phyloP scores from a whole-genome alignment of 1,139 yeast species.

The Magnusiomyces sp. region DNA sequence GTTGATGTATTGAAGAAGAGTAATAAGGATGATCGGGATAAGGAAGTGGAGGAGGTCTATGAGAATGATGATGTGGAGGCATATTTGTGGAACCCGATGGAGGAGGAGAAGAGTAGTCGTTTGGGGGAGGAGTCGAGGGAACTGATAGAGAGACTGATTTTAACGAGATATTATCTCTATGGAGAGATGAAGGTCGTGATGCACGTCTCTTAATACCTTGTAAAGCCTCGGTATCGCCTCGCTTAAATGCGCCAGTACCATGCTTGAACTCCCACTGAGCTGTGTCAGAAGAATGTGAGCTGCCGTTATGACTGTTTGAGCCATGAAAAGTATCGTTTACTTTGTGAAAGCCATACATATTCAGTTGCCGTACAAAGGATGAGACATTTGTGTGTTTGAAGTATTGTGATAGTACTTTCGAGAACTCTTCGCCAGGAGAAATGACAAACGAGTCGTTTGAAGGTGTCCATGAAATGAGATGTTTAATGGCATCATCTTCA shows the following conservation, averaged over 20 bases:
- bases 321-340: slow-evolving; percentile 28
- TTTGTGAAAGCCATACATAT: slow-evolving; percentile 98
- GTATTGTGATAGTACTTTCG: slow-evolving; percentile 69
- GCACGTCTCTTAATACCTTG: slow-evolving; percentile 60
- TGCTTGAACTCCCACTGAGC: slow-evolving; percentile 83
- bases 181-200: slow-evolving; percentile 30
- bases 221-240: slow-evolving; percentile 62
- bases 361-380: slow-evolving; percentile 87
- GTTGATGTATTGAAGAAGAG: slow-evolving; percentile 8
- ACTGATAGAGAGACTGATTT: slow-evolving; percentile 27
- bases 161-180: slow-evolving; percentile 25
- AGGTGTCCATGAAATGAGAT: slow-evolving; percentile 74
- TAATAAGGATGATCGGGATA: not conserved
- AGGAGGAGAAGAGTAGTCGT: slow-evolving; percentile 10
- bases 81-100: slow-evolving; percentile 1
- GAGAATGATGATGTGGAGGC: not conserved
- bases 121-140: slow-evolving; percentile 23
- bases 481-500: slow-evolving; percentile 42
- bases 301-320: slow-evolving; percentile 11
- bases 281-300: slow-evolving; percentile 15
- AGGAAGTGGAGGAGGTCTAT: not conserved
- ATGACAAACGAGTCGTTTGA: slow-evolving; percentile 40
- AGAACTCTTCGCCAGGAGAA: slow-evolving; percentile 37
- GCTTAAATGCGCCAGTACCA: slow-evolving; percentile 64
- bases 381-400: slow-evolving; percentile 95